These are phyloP conservation scores for Pogostemon cablin DNA, from an alignment of 257 asterid species.

Conservation along the genomic window DNA sequence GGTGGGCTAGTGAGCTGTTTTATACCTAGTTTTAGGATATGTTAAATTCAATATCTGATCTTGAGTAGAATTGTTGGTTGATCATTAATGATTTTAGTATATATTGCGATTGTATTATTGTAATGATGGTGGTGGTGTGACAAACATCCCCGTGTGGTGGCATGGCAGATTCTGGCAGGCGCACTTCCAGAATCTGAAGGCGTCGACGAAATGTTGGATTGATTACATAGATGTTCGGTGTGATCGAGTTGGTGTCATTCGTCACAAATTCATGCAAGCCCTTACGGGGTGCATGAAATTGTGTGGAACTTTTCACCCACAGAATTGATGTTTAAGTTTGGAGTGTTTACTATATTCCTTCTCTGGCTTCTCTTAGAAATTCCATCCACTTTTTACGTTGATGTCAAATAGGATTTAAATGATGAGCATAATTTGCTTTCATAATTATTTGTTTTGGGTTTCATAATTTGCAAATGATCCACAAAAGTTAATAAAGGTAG, in stretches of 20 bases:
- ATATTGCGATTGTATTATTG: not conserved
- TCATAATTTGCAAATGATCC: no score
- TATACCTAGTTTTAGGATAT: not conserved
- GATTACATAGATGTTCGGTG: not conserved
- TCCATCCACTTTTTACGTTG: no score
- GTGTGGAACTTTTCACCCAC: not conserved
- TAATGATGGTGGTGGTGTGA: constrained; percentile 29
- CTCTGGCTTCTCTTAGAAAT: not conserved
- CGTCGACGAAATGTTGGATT: constrained; percentile 3
- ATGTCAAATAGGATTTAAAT: no score
- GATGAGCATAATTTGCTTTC: no score
- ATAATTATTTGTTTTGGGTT: no score
- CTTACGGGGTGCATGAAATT: not conserved
- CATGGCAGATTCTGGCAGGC: constrained; percentile 40
- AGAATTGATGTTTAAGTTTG: not conserved
- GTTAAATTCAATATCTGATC: not conserved
- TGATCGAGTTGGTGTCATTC: not conserved
- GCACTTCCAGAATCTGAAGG: constrained; percentile 41
- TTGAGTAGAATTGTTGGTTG: not conserved
- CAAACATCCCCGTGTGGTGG: constrained; percentile 27
- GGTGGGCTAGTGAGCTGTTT: not conserved
- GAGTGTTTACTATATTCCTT: not conserved
- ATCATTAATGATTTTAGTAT: not conserved
- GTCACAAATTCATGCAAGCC: not conserved
- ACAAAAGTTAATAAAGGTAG: no score